A percentile compares a stretch with the other conserved stretches of the same genome.
phyloP scores from a whole-genome alignment of 805 yeast species.

The Brettanomyces sp. region DNA sequence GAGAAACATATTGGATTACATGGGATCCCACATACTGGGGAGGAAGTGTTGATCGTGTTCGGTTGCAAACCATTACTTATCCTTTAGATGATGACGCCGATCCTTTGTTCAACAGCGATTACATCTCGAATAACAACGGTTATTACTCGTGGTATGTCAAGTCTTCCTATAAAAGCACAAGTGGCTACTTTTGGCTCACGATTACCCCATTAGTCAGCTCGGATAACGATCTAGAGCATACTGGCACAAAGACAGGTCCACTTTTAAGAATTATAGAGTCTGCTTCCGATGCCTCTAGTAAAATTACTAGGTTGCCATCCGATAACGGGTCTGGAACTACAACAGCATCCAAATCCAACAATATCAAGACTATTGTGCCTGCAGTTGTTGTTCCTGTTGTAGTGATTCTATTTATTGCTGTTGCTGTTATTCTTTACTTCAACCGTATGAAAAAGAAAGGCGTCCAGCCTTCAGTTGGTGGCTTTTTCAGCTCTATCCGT shows the following conservation, averaged over 20 bases:
- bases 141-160: constrained; percentile 28
- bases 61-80: constrained; percentile 24
- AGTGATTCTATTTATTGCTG: constrained; percentile 21
- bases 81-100: constrained; percentile 26
- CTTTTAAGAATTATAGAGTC: constrained; percentile 27
- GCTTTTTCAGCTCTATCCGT: constrained; percentile 11
- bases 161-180: constrained; percentile 17
- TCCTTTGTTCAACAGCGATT: constrained; percentile 25
- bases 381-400: constrained; percentile 36
- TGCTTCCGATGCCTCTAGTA: constrained; percentile 19
- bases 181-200: constrained; percentile 29
- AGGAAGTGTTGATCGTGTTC: constrained; percentile 25
- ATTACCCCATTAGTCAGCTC: constrained; percentile 31
- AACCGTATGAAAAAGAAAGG: constrained; percentile 14
- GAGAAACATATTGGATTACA: constrained; percentile 39
- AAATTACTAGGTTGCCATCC: constrained; percentile 30
- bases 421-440: constrained; percentile 24
- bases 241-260: constrained; percentile 32
- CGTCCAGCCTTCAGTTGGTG: constrained; percentile 5
- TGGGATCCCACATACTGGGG: constrained; percentile 40
- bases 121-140: constrained; percentile 29
- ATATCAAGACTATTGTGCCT: constrained; percentile 29
- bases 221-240: constrained; percentile 25
- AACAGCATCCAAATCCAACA: constrained; percentile 10
- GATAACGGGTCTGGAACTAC: constrained; percentile 24